phyloP scores from a whole-genome alignment of 495 filamentous ascomycete genomes.

The Aspergillus ellipticus region DNA sequence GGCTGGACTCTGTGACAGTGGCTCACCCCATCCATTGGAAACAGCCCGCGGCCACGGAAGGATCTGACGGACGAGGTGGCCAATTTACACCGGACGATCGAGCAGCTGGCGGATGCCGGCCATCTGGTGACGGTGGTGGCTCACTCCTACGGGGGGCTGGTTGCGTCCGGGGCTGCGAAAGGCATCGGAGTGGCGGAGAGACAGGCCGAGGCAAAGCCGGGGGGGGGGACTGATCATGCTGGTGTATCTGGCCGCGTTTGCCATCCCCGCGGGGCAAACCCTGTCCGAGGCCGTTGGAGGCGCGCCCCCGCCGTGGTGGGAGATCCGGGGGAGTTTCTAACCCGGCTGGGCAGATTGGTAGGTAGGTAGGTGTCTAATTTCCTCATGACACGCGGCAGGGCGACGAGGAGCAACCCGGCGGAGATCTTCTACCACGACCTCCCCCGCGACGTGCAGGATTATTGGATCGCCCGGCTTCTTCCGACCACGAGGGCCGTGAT shows the following conservation, averaged over 20 bases:
- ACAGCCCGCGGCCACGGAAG: not conserved
- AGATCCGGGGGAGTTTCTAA: not conserved
- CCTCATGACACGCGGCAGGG: too few species aligned
- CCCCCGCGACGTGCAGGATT: not conserved
- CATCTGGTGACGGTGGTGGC: not conserved
- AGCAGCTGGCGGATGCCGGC: not conserved
- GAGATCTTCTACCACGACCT: not conserved
- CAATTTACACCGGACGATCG: not conserved
- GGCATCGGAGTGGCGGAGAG: not conserved
- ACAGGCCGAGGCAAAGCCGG: not conserved
- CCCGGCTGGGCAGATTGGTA: not conserved
- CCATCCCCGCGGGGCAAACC: not conserved
- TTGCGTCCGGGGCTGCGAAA: not conserved
- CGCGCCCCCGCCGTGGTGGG: not conserved
- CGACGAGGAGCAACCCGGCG: not conserved
- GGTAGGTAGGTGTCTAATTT: too few species aligned
- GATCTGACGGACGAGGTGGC: not conserved
- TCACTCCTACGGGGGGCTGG: not conserved
- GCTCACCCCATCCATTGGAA: not conserved
- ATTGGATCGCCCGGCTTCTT: not conserved
- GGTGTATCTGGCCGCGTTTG: not conserved
- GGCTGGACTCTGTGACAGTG: not conserved
- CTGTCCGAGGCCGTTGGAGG: not conserved
- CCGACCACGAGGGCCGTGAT: not conserved
- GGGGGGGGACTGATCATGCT: not conserved